These are phyloP conservation scores for Betula pendula DNA, from an alignment of 306 rosid species.

Conservation along the genomic window DNA sequence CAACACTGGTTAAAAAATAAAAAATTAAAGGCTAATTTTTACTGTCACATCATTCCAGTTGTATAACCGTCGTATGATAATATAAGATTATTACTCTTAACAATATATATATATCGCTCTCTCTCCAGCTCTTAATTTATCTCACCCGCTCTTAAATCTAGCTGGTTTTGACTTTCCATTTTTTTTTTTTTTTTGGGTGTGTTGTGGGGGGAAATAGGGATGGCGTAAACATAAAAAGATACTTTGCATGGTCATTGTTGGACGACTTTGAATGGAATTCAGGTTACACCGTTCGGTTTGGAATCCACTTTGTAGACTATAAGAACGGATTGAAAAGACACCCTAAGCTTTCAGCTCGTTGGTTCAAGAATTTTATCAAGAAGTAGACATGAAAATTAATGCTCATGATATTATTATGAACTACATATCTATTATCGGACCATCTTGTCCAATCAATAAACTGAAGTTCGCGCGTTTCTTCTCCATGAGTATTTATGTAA, in stretches of 20 bases:
- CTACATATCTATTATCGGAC: too few species aligned
- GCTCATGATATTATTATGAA: background rate
- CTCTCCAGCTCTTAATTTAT: too few species aligned
- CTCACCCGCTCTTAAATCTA: background rate
- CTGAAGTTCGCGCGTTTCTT: too few species aligned
- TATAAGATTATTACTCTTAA: too few species aligned
- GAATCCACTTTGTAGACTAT: slow-evolving; percentile 43
- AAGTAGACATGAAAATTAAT: background rate
- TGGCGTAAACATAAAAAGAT: slow-evolving; percentile 49
- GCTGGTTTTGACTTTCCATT: background rate
- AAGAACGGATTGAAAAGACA: slow-evolving; percentile 47
- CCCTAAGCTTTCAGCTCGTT: slow-evolving; percentile 46
- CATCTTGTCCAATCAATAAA: too few species aligned
- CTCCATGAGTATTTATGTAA: too few species aligned
- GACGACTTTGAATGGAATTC: slow-evolving; percentile 55
- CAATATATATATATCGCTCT: too few species aligned
- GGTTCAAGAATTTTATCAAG: slow-evolving; percentile 52
- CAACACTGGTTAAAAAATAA: too few species aligned
- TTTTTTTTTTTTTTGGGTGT: background rate
- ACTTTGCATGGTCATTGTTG: slow-evolving; percentile 57
- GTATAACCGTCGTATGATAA: too few species aligned
- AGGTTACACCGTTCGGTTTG: slow-evolving; percentile 50
- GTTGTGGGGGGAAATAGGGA: slow-evolving; percentile 24
- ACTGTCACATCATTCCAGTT: too few species aligned
- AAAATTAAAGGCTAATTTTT: too few species aligned